Conservation (phyloP, 2,329 filamentous ascomycete genomes). For the Corinectria fuckeliana region DNA sequence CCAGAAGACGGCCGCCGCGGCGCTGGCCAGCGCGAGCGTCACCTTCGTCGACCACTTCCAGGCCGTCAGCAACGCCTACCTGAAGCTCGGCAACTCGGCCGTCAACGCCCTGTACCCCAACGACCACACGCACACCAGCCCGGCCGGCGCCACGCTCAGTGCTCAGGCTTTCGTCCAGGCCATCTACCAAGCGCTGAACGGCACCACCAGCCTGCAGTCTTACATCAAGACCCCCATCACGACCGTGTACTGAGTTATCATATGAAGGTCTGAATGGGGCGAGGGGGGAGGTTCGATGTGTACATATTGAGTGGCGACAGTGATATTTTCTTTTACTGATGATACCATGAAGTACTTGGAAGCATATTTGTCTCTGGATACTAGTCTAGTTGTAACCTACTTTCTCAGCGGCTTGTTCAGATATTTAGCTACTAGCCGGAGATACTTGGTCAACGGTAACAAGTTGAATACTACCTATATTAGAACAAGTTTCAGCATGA, state of each 20-base stretch:
- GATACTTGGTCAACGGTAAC: neutral
- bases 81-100: conserved; percentile 53
- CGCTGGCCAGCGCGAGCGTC: conserved; percentile 49
- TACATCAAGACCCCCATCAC: conserved; percentile 38
- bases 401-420: neutral
- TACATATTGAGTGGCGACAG: neutral
- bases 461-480: neutral
- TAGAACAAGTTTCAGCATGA: neutral
- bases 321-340: neutral
- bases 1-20: conserved; percentile 48
- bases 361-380: neutral
- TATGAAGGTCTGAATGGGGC: neutral
- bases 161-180: conserved; percentile 59
- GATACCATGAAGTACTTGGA: neutral
- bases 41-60: conserved; percentile 67
- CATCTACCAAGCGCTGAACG: conserved; percentile 39
- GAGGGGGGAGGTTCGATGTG: neutral
- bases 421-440: neutral
- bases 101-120: conserved; percentile 62
- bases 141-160: conserved; percentile 61
- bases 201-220: conserved; percentile 33
- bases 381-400: neutral
- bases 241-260: conserved; percentile 27
- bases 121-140: conserved; percentile 69
- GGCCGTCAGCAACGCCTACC: conserved; percentile 61